Evolutionary conservation across 78 protist genomes (phyloP).

Genomic region (Dictyostelium citrinum): DNA sequence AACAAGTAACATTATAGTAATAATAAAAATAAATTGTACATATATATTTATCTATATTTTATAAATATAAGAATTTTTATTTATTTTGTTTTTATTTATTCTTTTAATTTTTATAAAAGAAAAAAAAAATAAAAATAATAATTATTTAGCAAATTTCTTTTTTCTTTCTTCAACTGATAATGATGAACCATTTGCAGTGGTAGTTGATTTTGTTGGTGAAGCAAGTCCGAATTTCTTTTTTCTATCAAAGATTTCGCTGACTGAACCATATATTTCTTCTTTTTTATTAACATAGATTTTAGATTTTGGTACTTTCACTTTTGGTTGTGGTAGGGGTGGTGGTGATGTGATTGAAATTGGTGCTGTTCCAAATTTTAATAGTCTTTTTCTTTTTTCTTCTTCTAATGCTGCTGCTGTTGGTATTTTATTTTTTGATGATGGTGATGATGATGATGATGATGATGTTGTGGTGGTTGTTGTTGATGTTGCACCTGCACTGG

Average conservation of each 20-base stretch:
- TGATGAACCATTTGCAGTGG: neutral
- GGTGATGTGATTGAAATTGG: slow-evolving; percentile 6
- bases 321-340: neutral
- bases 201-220: neutral
- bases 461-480: neutral
- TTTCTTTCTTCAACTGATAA: neutral
- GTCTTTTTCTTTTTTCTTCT: slow-evolving; percentile 21
- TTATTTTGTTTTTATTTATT: neutral
- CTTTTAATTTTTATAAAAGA: no score
- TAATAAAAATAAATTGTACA: no score
- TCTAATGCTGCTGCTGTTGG: neutral
- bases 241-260: neutral
- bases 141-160: neutral
- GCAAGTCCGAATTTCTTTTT: slow-evolving; percentile 29
- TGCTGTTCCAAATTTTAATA: slow-evolving; percentile 13
- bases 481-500: neutral
- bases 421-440: neutral
- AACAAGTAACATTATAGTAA: neutral
- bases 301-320: neutral
- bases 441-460: neutral
- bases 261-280: neutral
- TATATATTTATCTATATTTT: no score
- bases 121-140: no score
- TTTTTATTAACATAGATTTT: neutral
- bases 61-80: no score